Evolutionary conservation across 306 rosid genomes (phyloP).

Genomic region (Arachis hypogaea): DNA sequence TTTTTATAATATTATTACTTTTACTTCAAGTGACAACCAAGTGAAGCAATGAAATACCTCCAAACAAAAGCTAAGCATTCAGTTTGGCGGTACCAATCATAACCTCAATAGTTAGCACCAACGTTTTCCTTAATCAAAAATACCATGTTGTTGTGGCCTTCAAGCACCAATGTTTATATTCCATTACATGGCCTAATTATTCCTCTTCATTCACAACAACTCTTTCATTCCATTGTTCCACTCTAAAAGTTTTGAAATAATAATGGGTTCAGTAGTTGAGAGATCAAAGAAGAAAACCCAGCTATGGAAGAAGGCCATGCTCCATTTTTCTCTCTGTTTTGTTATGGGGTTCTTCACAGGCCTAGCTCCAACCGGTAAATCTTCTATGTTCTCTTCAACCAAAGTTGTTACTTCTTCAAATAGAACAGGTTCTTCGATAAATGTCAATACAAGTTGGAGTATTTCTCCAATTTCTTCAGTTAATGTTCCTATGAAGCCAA

Average conservation of each 20-base stretch:
- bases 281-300: constrained; percentile 81
- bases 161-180: constrained; percentile 39
- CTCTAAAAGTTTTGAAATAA: constrained; percentile 24
- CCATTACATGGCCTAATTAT: background rate
- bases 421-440: constrained; percentile 37
- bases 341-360: constrained; percentile 92
- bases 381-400: constrained; percentile 45
- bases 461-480: constrained; percentile 39
- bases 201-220: constrained; percentile 34
- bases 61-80: constrained; percentile 40
- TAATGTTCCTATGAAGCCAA: constrained; percentile 30
- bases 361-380: constrained; percentile 79
- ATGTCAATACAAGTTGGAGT: constrained; percentile 39
- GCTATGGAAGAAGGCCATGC: constrained; percentile 82
- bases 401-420: constrained; percentile 42
- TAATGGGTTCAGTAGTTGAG: constrained; percentile 71
- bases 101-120: constrained; percentile 10
- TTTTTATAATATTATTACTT: constrained; percentile 56
- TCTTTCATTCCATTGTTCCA: constrained; percentile 14
- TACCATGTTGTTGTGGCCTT: constrained; percentile 21
- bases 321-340: constrained; percentile 84
- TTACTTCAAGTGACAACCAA: constrained; percentile 81
- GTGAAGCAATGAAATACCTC: constrained; percentile 49
- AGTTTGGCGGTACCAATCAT: constrained; percentile 60
- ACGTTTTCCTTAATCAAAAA: constrained; percentile 35